A percentile compares a stretch with the other conserved stretches of the same genome.
phyloP scores from a whole-genome alignment of 495 filamentous ascomycete species.

The Beverwykella pulmonaria region DNA sequence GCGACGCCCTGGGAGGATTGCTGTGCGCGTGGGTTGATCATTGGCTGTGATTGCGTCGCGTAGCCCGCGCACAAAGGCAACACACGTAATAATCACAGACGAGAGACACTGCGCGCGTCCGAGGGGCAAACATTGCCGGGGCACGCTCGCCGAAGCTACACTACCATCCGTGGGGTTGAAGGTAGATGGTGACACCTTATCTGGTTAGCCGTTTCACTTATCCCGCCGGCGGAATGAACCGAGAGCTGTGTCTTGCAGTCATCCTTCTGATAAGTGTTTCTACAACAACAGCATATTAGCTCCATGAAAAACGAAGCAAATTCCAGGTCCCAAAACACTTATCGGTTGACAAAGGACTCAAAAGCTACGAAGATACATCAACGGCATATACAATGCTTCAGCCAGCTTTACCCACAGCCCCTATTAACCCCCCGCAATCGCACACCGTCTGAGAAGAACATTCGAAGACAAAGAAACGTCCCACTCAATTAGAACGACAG shows the following conservation, averaged over 20 bases:
- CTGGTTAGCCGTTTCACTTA: not conserved
- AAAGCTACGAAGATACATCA: no score
- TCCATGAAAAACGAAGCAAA: no score
- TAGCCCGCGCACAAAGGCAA: not conserved
- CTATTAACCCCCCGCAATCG: no score
- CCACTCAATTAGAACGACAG: no score
- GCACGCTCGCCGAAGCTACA: not conserved
- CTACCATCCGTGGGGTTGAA: not conserved
- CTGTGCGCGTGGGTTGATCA: slow-evolving; percentile 1
- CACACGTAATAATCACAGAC: not conserved
- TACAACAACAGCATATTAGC: no score
- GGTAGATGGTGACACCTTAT: not conserved
- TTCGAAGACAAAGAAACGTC: no score
- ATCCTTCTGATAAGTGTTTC: no score
- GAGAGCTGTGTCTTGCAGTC: not conserved
- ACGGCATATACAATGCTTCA: no score
- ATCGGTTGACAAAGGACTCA: no score
- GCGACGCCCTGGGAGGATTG: not conserved
- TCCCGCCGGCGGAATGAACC: not conserved
- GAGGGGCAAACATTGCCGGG: not conserved
- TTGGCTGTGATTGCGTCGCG: not conserved
- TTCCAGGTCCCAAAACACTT: no score
- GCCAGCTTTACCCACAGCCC: no score
- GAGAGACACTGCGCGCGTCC: not conserved
- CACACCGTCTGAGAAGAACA: no score